phyloP scores from a whole-genome alignment of 2,329 filamentous ascomycete genomes.

The Colletotrichum sublineola region DNA sequence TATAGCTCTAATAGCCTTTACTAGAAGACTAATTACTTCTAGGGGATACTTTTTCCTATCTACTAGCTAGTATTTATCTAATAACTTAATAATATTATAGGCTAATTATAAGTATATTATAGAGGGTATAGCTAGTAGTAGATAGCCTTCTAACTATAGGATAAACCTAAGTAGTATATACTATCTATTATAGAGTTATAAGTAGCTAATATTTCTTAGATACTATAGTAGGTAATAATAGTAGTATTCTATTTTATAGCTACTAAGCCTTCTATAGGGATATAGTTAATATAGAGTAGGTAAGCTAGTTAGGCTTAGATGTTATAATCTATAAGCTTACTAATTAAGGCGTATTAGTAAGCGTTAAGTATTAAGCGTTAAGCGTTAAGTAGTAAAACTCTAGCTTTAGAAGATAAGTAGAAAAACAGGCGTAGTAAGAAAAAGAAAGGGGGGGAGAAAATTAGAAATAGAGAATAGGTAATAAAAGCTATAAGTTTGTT shows the following conservation, averaged over 20 bases:
- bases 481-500: too few species aligned
- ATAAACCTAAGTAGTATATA: slow-evolving; percentile 12
- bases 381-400: not conserved
- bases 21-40: not conserved
- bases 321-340: not conserved
- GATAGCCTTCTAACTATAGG: not conserved
- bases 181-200: not conserved
- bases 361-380: too few species aligned
- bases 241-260: slow-evolving; percentile 7
- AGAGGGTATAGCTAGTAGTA: not conserved
- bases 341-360: not conserved
- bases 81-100: slow-evolving; percentile 1
- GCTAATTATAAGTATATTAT: slow-evolving; percentile 18
- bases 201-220: too few species aligned
- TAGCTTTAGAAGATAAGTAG: too few species aligned
- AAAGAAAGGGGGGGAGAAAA: too few species aligned
- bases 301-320: not conserved
- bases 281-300: not conserved
- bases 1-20: not conserved
- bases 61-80: not conserved
- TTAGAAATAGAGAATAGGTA: too few species aligned
- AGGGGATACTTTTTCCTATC: slow-evolving; percentile 13
- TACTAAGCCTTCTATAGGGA: not conserved
- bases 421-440: too few species aligned
- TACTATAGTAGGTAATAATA: slow-evolving; percentile 3